phyloP scores from a whole-genome alignment of 2,329 filamentous ascomycete genomes.

The Trichoderma sp. region DNA sequence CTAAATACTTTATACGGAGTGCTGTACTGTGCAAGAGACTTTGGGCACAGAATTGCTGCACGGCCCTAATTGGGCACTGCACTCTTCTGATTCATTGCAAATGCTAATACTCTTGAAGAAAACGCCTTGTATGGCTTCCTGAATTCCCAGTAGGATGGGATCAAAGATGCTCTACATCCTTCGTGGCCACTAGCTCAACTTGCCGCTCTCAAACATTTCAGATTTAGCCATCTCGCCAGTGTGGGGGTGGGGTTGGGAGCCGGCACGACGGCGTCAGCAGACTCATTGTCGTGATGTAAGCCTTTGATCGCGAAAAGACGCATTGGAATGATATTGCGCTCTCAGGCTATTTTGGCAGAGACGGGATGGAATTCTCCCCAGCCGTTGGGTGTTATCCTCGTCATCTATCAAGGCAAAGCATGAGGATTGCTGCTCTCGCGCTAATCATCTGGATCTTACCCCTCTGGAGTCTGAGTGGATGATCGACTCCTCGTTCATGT shows the following conservation, averaged over 20 bases:
- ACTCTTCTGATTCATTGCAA: neutral
- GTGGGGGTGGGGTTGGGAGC: constrained; percentile 15
- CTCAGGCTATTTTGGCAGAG: neutral
- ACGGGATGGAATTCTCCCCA: neutral
- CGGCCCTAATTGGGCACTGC: neutral
- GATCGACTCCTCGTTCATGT: neutral
- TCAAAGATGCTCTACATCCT: neutral
- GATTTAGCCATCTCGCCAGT: constrained; percentile 11
- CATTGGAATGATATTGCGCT: neutral
- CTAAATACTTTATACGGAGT: neutral
- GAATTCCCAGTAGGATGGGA: neutral
- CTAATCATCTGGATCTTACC: neutral
- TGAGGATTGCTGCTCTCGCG: neutral
- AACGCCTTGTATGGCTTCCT: neutral
- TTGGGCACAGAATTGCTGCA: neutral
- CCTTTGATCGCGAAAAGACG: constrained; percentile 6
- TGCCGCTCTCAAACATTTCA: neutral
- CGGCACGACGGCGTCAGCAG: constrained; percentile 7
- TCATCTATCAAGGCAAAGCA: neutral
- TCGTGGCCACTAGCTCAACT: neutral
- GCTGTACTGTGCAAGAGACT: neutral
- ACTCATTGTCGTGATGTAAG: constrained; percentile 11
- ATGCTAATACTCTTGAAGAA: neutral
- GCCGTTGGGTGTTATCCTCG: neutral
- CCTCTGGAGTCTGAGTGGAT: neutral